phyloP scores from a whole-genome alignment of 2,329 filamentous ascomycete genomes.

The Botrytis tulipae region DNA sequence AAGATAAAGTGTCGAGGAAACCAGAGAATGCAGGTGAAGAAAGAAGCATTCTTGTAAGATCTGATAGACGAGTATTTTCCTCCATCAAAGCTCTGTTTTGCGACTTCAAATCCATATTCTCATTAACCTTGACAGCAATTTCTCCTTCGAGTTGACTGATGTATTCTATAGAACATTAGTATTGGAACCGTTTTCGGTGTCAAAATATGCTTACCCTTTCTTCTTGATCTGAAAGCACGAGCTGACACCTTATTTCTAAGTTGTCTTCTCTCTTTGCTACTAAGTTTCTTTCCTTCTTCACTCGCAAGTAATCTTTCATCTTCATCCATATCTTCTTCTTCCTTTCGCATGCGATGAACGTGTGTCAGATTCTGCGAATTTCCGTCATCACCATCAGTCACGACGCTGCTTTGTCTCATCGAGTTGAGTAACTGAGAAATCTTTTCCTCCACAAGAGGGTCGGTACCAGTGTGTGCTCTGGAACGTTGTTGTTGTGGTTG shows the following conservation, averaged over 20 bases:
- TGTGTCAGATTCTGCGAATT: slow-evolving; percentile 53
- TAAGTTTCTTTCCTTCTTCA: slow-evolving; percentile 98
- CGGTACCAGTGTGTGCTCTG: slow-evolving; percentile 44
- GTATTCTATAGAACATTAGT: slow-evolving; percentile 76
- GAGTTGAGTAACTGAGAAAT: slow-evolving; percentile 90
- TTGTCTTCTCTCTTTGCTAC: slow-evolving; percentile 93
- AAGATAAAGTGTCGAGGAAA: slow-evolving; percentile 70
- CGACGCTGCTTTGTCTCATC: slow-evolving; percentile 69
- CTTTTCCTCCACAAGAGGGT: slow-evolving; percentile 82
- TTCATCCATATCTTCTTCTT: slow-evolving; percentile 98
- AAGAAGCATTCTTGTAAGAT: slow-evolving; percentile 78
- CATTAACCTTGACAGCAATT: slow-evolving; percentile 77
- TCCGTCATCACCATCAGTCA: slow-evolving; percentile 52
- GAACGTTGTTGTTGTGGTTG: slow-evolving; percentile 41
- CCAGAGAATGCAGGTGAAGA: slow-evolving; percentile 79
- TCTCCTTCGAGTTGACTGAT: slow-evolving; percentile 92
- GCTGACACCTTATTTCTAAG: slow-evolving; percentile 99
- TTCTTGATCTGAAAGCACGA: slow-evolving; percentile 92
- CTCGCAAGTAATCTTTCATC: slow-evolving; percentile 92
- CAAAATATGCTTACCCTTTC: slow-evolving; percentile 73
- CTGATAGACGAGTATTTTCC: slow-evolving; percentile 78
- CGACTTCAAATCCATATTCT: slow-evolving; percentile 74
- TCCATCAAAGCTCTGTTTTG: slow-evolving; percentile 81
- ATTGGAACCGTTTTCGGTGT: not conserved
- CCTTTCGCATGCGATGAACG: slow-evolving; percentile 77